These are phyloP conservation scores for Acanthamoeba healyi DNA, from an alignment of 208 protist species.

Conservation along the genomic window DNA sequence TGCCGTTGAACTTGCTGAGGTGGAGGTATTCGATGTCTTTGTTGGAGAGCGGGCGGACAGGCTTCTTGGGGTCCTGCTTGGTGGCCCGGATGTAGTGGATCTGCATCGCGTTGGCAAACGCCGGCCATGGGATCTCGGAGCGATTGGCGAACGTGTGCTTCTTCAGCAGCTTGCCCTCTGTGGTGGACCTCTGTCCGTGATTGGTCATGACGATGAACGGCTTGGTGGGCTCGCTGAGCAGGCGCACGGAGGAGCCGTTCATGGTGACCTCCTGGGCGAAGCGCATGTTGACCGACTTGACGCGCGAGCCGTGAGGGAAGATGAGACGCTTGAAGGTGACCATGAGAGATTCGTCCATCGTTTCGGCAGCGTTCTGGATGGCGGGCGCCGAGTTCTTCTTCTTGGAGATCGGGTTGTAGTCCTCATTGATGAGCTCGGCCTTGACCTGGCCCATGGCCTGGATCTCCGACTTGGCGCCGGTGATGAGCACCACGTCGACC, in stretches of 20 bases:
- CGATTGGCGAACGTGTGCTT: conserved; percentile 61
- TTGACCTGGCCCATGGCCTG: conserved; percentile 48
- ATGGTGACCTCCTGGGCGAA: conserved; percentile 56
- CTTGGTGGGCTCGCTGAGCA: conserved; percentile 62
- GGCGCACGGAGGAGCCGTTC: conserved; percentile 18
- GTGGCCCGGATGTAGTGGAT: conserved; percentile 66
- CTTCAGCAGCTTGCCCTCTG: conserved; percentile 67
- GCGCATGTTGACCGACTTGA: conserved; percentile 71
- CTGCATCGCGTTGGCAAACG: conserved; percentile 73
- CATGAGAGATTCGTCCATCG: conserved; percentile 32
- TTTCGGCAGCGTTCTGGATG: conserved; percentile 59
- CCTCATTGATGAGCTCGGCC: conserved; percentile 69
- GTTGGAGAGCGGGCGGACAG: conserved; percentile 56
- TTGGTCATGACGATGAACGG: conserved; percentile 73
- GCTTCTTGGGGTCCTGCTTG: conserved; percentile 70
- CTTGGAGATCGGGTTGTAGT: conserved; percentile 59
- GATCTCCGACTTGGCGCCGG: conserved; percentile 31
- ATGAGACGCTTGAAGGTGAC: conserved; percentile 71
- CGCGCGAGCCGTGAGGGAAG: conserved; percentile 61
- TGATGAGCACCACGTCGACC: conserved; percentile 54
- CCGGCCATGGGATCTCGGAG: conserved; percentile 61
- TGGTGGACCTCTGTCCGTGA: conserved; percentile 66
- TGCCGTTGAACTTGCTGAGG: conserved; percentile 59
- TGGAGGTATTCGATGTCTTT: conserved; percentile 74
- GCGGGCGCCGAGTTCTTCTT: conserved; percentile 54